Evolutionary conservation across 371 early-diverging fungal species (phyloP), one percentile per base, ranked within the genome.

Genomic region (Apophysomyces variabilis): DNA sequence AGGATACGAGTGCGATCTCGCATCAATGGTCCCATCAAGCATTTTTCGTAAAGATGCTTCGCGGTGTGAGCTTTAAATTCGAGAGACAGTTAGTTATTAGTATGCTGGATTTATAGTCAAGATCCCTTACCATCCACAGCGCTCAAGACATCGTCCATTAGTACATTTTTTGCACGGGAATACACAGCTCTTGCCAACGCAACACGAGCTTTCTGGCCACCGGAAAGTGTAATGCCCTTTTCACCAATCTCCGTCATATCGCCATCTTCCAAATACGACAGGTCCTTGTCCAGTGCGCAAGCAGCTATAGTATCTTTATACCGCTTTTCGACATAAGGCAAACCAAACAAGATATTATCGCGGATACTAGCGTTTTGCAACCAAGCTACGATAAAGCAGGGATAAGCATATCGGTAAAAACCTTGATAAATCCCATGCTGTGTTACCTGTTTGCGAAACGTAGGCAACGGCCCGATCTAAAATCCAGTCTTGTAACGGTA

Each of bases 231-330:
- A 85, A 87, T 68, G 73, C 90, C 90, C 43, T 84, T 85, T 73
- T 94, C 95, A 8, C 95, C 96, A 62, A 95, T 87, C 78, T 94
- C 92, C 0, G 96, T 96, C 73, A 79, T 60, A 68, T 96, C 96
- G 26, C 95, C 95, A 47, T 86, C 84, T 9, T 83, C 80, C 16
- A 96, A 72, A 37, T 73, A 70, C 0, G 64, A 62, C 39, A 79
- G 43, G 32, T 79, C 80, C 1, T 67, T 74, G 0, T 35, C 50
- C 16, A 79, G 60, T 11, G 77, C 80, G 13, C 86, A 77, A 26
- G 86, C 77, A 57, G 87, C 86, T 6, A 92, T 75, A 5, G 89
- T 88, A 1, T 75, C 75, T 4, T 70, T 57, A 16, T 80, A 80
- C 11, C 70, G 70, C 1, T 63, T 61, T 11, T 72, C 66, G 38